Percentiles rank a stretch among this genome's conserved stretches.
Conservation (phyloP, 805 yeast genomes). For the Candida jianshihensis region DNA sequence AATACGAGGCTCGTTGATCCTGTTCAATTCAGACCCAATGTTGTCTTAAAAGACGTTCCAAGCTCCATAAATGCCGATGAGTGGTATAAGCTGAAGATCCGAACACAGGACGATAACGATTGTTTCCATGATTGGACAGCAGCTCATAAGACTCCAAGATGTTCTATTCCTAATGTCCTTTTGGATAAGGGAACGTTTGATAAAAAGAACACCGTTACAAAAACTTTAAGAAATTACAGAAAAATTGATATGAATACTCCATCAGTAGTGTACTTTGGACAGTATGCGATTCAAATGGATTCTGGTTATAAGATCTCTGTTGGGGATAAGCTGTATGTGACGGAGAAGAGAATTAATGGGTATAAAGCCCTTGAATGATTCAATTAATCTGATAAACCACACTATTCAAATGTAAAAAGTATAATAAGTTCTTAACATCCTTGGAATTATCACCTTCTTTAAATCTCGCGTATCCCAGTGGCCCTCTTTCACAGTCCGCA, state of each 20-base stretch:
- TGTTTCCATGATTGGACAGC: constrained; percentile 8
- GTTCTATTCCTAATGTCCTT: constrained; percentile 16
- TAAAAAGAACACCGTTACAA: constrained; percentile 11
- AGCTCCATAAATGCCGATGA: constrained; percentile 7
- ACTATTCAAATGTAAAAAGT: constrained; percentile 41
- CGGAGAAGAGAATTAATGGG: constrained; percentile 2
- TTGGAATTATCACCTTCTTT: constrained; percentile 17
- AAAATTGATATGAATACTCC: constrained; percentile 11
- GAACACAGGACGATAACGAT: not conserved
- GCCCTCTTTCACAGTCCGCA: constrained; percentile 75
- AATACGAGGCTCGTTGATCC: constrained; percentile 9
- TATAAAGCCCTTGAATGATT: constrained; percentile 1
- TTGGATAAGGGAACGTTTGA: constrained; percentile 13
- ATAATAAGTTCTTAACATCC: constrained; percentile 33
- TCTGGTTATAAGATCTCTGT: constrained; percentile 13
- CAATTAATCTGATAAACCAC: constrained; percentile 23
- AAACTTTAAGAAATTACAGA: constrained; percentile 11
- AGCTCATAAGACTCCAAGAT: constrained; percentile 16
- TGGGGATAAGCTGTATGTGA: constrained; percentile 13
- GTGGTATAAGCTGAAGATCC: constrained; percentile 9
- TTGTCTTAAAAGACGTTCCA: constrained; percentile 7
- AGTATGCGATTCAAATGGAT: constrained; percentile 14
- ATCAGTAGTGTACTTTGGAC: constrained; percentile 11
- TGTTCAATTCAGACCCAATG: constrained; percentile 16
- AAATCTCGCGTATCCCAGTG: constrained; percentile 60